These are phyloP conservation scores for Spathaspora girioi DNA, from an alignment of 805 yeast species.

Conservation along the genomic window DNA sequence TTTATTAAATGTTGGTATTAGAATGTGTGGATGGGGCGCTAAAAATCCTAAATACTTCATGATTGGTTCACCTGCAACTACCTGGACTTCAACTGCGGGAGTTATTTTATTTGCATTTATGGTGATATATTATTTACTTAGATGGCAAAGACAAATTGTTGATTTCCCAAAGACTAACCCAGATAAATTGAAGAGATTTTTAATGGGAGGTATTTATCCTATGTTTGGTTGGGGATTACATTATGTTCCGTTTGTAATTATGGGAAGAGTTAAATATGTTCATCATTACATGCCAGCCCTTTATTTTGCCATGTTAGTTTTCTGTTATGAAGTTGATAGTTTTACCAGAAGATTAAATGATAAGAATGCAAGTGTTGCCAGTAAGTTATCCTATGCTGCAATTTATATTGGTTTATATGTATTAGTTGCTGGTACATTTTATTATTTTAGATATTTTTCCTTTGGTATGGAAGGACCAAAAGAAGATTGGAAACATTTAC, in stretches of 20 bases:
- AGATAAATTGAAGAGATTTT: constrained; percentile 45
- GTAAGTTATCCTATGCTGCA: constrained; percentile 18
- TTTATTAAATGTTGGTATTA: constrained; percentile 57
- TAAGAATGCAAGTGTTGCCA: constrained; percentile 9
- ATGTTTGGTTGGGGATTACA: constrained; percentile 89
- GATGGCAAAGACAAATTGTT: constrained; percentile 72
- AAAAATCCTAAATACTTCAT: constrained; percentile 56
- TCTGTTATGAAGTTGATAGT: constrained; percentile 56
- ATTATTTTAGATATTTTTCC: constrained; percentile 40
- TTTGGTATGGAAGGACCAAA: constrained; percentile 46
- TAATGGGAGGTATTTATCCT: constrained; percentile 78
- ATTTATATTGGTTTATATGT: constrained; percentile 27
- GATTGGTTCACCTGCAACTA: constrained; percentile 65
- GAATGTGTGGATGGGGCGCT: constrained; percentile 73
- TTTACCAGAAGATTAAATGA: constrained; percentile 27
- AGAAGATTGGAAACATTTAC: constrained; percentile 35
- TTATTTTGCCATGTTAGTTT: constrained; percentile 84
- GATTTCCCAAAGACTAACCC: constrained; percentile 46
- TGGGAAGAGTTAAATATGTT: constrained; percentile 96
- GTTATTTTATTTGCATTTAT: constrained; percentile 51
- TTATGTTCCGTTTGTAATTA: constrained; percentile 80
- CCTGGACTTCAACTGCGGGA: constrained; percentile 67
- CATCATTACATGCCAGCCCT: constrained; percentile 96
- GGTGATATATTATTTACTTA: constrained; percentile 35
- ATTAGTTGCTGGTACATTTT: constrained; percentile 34